Base-by-base conservation (phyloP, 2,329 filamentous ascomycete genomes). In the Fusarium mundagurra region DNA sequence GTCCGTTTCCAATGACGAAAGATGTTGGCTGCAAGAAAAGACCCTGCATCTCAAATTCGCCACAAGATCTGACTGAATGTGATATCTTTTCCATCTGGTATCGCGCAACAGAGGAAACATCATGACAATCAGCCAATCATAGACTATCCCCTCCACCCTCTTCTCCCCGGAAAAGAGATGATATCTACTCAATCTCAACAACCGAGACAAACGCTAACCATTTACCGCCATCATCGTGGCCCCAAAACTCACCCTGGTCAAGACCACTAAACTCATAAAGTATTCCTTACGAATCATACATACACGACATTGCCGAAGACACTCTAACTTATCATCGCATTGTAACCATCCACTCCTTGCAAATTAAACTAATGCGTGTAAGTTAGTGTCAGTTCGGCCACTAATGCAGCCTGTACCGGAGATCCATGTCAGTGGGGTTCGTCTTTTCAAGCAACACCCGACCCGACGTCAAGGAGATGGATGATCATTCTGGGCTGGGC, bases 361-460 rank as follows among this genome's bases (percentile, higher is more conserved):
- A 59, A 45, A 16, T 34, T 55, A 33, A 27, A 47, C 68, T 72
- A 53, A 71, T 72, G 55, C 59, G 60, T 51, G 55, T 58, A 59
- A 41, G 36, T 47, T 69, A 58, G 69, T 60, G 67, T 64, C 38
- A 31, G 61, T 63, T 64, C 71, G 59, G 71, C 67, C 71, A 64
- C 71, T 74, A 74, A 74, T 74, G 71, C 71, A 74, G 44, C 54
- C 41, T 54, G 22, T 50, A 44, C 71, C 61, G 71, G 53, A 8
- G 48, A 69, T 53, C 67, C 55, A 38, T 64, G 45, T 51, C n/a
- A n/a, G 44, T 36, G 57, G 51, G 38, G 41, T 39, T 39, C 22
- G 33, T 24, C 27, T 44, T 22, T 34, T 62, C 20, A 6, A 44
- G 39, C 54, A 45, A 45, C 38, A 33, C 59, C 29, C 34, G n/a